Evolutionary conservation across 208 protist species (phyloP), one percentile per base, ranked within the genome.

Genomic region (Kentomonas sorsogonicus): DNA sequence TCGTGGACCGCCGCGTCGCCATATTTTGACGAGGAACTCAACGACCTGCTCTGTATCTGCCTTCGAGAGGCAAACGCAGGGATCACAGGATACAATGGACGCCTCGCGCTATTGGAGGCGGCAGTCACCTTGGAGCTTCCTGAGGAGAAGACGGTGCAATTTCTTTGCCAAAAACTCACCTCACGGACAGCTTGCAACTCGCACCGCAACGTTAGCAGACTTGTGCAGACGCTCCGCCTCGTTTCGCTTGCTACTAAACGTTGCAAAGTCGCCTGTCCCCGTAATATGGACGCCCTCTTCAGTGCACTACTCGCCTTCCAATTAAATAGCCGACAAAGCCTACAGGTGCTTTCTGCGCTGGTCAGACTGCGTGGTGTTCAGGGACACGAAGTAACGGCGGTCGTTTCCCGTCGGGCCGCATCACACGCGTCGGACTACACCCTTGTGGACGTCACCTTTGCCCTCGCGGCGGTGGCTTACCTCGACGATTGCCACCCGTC

Each of bases 171-270:
- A 23, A 33, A 47, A 16, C 45, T 85, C 5, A 81, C 78, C 0
- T 60, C 10, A 18, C 33, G 53, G 3, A 43, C 71, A n/a, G 59
- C 55, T 40, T 76, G 69, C n/a, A n/a, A n/a, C 7, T 40, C 53
- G 22, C 43, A 29, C 3, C 63, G 52, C 6, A 60, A 71, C 1
- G n/a, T 47, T 0, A 36, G 25, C 2, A 73, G 79, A 31, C 66
- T 76, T 11, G 78, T 83, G 23, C 29, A 69, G 34, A 41, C 79
- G 6, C 50, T 89, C 5, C 66, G 69, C 9, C 33, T 63, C 23
- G 58, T 89, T 9, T 89, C 88, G 7, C 72, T 92, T 0, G 77
- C 78, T 3, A 69, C 80, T 39, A 86, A 89, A 57, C 79, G 84
- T 0, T 86, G 88, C 60, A 78, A 87, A 48, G 45, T 86, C 31